These are phyloP conservation scores for Mucor irregularis DNA, from an alignment of 371 early-diverging fungal genomes.

Conservation along the genomic window DNA sequence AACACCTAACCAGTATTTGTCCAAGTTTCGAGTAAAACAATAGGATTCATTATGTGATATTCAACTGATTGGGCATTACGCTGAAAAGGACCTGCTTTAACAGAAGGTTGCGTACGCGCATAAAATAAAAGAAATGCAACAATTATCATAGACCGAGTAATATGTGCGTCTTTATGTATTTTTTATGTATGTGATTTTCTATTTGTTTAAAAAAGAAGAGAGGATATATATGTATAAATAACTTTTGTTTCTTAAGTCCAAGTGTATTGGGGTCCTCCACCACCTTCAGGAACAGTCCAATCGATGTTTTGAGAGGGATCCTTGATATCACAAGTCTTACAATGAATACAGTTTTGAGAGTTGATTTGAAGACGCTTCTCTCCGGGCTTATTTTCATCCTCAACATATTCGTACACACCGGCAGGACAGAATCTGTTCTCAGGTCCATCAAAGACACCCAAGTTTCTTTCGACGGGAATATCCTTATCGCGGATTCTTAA, in stretches of 20 bases:
- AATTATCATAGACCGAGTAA: no score
- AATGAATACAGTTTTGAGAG: slow-evolving; percentile 97
- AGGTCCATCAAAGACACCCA: slow-evolving; percentile 91
- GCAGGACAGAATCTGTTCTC: slow-evolving; percentile 98
- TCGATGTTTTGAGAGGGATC: slow-evolving; percentile 98
- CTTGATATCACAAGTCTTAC: slow-evolving; percentile 99
- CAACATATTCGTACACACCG: slow-evolving; percentile 98
- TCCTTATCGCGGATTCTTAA: slow-evolving; percentile 74
- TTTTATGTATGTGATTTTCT: no score
- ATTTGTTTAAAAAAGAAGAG: no score
- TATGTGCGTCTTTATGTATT: no score
- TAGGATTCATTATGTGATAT: no score
- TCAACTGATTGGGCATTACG: no score
- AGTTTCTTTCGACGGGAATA: slow-evolving; percentile 81
- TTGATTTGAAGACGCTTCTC: slow-evolving; percentile 96
- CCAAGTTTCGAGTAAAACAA: no score
- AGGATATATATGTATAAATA: no score
- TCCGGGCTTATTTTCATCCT: slow-evolving; percentile 85
- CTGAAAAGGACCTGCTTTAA: no score
- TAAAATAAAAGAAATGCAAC: no score
- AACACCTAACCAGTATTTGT: no score
- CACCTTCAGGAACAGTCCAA: slow-evolving; percentile 99
- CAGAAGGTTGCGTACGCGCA: no score
- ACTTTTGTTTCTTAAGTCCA: slow-evolving; percentile 31
- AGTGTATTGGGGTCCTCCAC: slow-evolving; percentile 81